Evolutionary conservation across 495 filamentous ascomycete genomes (phyloP).

Genomic region (Lophium mytilinum): DNA sequence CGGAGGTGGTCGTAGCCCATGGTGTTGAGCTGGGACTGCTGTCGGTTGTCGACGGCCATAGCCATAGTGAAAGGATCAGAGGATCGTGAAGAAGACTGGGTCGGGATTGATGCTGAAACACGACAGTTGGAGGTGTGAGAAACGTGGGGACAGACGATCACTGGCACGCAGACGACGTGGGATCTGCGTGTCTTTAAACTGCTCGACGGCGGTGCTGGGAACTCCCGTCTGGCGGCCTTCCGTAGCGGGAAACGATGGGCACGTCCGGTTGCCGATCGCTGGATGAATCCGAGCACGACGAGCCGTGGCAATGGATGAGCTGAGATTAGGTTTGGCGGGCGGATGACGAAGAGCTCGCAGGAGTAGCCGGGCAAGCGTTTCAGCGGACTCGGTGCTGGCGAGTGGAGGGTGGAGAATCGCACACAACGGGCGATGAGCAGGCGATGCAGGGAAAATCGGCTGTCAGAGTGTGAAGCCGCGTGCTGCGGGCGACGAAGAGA

Average conservation of each 20-base stretch:
- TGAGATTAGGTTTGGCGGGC: constrained; percentile 21
- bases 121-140: constrained; percentile 14
- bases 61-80: constrained; percentile 52
- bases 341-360: constrained; percentile 15
- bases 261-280: constrained; percentile 19
- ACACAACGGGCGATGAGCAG: background rate
- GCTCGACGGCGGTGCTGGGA: constrained; percentile 13
- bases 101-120: constrained; percentile 19
- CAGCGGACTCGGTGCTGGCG: constrained; percentile 1
- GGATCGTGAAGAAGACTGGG: constrained; percentile 9
- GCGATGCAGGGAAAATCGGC: too few species aligned
- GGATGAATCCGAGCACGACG: constrained; percentile 11
- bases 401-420: constrained; percentile 19
- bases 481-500: background rate
- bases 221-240: constrained; percentile 16
- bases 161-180: constrained; percentile 19
- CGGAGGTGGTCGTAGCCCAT: constrained; percentile 75
- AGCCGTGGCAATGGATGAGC: constrained; percentile 21
- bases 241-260: constrained; percentile 18
- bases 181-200: constrained; percentile 25
- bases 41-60: constrained; percentile 77
- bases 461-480: too few species aligned
- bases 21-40: constrained; percentile 64
- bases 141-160: constrained; percentile 29
- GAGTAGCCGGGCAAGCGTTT: constrained; percentile 16